These are phyloP conservation scores for Solanum hybrid DNA, from an alignment of 305 asterid species.

Conservation along the genomic window DNA sequence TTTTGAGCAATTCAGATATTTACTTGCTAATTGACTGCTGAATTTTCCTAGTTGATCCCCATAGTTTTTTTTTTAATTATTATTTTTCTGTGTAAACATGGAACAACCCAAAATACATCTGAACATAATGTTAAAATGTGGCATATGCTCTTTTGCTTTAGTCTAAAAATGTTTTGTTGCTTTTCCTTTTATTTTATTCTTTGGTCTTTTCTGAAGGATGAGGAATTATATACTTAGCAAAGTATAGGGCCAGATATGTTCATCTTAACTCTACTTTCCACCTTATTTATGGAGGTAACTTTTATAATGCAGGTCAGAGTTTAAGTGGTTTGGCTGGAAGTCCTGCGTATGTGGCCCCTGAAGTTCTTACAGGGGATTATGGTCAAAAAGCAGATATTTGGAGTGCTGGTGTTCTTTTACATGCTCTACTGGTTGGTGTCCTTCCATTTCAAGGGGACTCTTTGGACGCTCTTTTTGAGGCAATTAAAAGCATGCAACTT, in stretches of 20 bases:
- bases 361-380: constrained; percentile 30
- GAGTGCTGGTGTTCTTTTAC: constrained; percentile 44
- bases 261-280: background rate
- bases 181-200: background rate
- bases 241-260: background rate
- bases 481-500: constrained; percentile 26
- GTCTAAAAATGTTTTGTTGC: background rate
- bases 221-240: background rate
- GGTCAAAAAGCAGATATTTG: constrained; percentile 33
- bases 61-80: no score
- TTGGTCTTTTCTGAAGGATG: background rate
- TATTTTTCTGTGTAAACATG: background rate
- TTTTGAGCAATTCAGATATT: background rate
- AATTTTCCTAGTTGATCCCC: background rate
- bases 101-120: background rate
- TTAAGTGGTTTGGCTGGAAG: constrained; percentile 42
- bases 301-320: constrained; percentile 24
- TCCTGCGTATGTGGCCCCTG: constrained; percentile 41
- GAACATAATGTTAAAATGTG: background rate
- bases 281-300: background rate
- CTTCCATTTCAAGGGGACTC: constrained; percentile 38
- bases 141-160: background rate
- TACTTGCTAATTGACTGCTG: background rate
- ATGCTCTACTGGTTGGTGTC: constrained; percentile 32
- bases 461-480: constrained; percentile 30